Evolutionary conservation across 805 yeast species (phyloP).

Genomic region (Priceomyces castillae): DNA sequence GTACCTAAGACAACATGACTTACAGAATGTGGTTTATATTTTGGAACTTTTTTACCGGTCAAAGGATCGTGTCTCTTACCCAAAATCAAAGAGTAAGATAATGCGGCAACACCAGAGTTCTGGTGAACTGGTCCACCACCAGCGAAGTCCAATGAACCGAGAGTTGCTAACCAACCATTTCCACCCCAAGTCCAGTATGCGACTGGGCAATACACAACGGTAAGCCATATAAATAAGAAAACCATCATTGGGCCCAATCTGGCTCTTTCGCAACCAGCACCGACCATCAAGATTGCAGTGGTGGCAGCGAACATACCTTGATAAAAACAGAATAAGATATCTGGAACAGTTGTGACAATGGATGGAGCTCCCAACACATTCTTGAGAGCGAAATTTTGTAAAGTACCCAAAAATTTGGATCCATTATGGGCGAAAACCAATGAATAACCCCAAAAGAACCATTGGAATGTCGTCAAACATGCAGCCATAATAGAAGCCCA

Average conservation of each 20-base stretch:
- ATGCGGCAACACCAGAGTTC: conserved; percentile 90
- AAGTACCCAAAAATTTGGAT: conserved; percentile 73
- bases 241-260: conserved; percentile 96
- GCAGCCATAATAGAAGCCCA: conserved; percentile 94
- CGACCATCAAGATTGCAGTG: conserved; percentile 91
- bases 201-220: conserved; percentile 91
- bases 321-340: conserved; percentile 82
- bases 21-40: conserved; percentile 92
- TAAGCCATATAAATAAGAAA: conserved; percentile 89
- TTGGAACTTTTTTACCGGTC: conserved; percentile 68
- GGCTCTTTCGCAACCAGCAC: conserved; percentile 98
- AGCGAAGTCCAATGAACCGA: conserved; percentile 93
- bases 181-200: conserved; percentile 99
- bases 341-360: conserved; percentile 72
- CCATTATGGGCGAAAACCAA: conserved; percentile 72
- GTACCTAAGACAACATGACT: conserved; percentile 90
- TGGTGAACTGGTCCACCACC: conserved; percentile 99
- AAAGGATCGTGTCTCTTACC: conserved; percentile 91
- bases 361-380: conserved; percentile 80
- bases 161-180: conserved; percentile 79
- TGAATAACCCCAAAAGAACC: conserved; percentile 99
- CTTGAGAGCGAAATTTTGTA: conserved; percentile 76
- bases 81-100: conserved; percentile 85
- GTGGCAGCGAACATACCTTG: conserved; percentile 97
- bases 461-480: conserved; percentile 81